Evolutionary conservation across 768 basidiomycete species (phyloP).

Genomic region (Tricholoma terreum): DNA sequence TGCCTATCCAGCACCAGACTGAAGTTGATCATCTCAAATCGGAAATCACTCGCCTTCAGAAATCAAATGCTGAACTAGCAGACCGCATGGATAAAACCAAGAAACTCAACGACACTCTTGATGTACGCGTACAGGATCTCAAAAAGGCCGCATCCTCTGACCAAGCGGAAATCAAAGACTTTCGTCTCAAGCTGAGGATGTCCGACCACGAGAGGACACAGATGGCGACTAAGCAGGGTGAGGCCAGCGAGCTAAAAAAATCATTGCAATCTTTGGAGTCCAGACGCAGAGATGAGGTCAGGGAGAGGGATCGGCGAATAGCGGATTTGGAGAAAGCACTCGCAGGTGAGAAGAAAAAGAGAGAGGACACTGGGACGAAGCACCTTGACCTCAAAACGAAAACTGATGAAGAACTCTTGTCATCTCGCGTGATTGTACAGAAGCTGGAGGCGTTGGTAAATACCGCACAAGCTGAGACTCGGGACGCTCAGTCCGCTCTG

Average conservation of each 20-base stretch:
- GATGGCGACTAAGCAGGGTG: conserved; percentile 48
- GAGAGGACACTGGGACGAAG: conserved; percentile 44
- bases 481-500: conserved; percentile 30
- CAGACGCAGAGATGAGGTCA: conserved; percentile 51
- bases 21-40: conserved; percentile 59
- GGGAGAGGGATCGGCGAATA: conserved; percentile 51
- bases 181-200: conserved; percentile 54
- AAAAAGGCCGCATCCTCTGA: conserved; percentile 48
- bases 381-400: conserved; percentile 41
- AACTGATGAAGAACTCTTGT: conserved; percentile 37
- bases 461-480: conserved; percentile 34
- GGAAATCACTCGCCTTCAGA: conserved; percentile 51
- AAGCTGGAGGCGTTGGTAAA: conserved; percentile 37
- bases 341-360: conserved; percentile 46
- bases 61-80: conserved; percentile 43
- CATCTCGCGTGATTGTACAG: conserved; percentile 30
- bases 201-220: conserved; percentile 58
- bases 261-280: conserved; percentile 46
- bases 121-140: conserved; percentile 58
- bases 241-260: conserved; percentile 49
- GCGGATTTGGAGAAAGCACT: conserved; percentile 54
- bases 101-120: conserved; percentile 57
- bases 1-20: conserved; percentile 46
- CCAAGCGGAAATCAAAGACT: conserved; percentile 61
- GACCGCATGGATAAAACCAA: conserved; percentile 60